Conservation (phyloP, 768 basidiomycete genomes). For the Clitopilus hobsonii region DNA sequence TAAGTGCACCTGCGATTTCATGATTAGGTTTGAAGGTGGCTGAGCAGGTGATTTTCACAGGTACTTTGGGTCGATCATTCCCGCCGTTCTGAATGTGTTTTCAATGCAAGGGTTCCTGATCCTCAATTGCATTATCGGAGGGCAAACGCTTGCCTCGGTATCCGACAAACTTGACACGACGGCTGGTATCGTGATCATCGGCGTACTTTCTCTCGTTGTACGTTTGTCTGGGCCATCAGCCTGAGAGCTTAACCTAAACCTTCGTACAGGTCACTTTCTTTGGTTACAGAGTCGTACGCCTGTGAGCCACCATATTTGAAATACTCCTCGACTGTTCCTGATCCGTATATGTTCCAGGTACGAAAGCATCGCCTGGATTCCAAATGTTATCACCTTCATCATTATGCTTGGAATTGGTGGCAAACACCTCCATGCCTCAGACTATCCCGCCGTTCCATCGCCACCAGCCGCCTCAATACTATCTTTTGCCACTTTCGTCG, state of each 20-base stretch:
- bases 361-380: conserved; percentile 66
- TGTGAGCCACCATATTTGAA: conserved; percentile 34
- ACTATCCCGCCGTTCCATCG: conserved; percentile 20
- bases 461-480: conserved; percentile 24
- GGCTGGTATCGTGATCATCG: conserved; percentile 35
- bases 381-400: conserved; percentile 57
- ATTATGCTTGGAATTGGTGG: conserved; percentile 63
- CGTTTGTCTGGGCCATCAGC: conserved; percentile 6
- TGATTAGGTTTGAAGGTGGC: neutral
- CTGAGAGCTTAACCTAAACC: neutral
- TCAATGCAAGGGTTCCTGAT: conserved; percentile 63
- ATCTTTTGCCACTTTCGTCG: conserved; percentile 33
- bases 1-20: conserved; percentile 7
- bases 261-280: conserved; percentile 47
- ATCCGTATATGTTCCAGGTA: conserved; percentile 19
- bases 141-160: conserved; percentile 58
- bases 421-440: conserved; percentile 43
- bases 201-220: conserved; percentile 31
- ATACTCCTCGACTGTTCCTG: neutral
- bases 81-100: conserved; percentile 52
- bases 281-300: conserved; percentile 57
- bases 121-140: conserved; percentile 64
- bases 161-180: conserved; percentile 33
- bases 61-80: conserved; percentile 49
- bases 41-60: conserved; percentile 23